Percentiles rank a stretch among this genome's conserved stretches.
Evolutionary conservation across 768 basidiomycete species (phyloP).

Genomic region (Baorangia bicolor): DNA sequence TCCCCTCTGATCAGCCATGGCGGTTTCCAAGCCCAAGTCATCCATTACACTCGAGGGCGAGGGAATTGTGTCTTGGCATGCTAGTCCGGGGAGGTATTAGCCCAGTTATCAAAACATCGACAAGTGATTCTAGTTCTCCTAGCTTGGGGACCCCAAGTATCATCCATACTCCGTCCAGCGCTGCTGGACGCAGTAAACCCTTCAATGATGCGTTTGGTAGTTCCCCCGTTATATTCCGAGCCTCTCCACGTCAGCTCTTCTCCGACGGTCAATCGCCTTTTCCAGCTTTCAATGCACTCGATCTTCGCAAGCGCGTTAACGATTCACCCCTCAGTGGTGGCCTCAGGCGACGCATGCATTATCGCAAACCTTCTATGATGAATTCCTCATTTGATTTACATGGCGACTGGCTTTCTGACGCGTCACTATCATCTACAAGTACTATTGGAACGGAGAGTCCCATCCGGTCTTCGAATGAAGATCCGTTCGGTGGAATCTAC

Average conservation of each 20-base stretch:
- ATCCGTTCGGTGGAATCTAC: slow-evolving; percentile 51
- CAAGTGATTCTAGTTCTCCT: slow-evolving; percentile 30
- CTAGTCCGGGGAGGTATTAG: slow-evolving; percentile 54
- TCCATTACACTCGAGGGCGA: slow-evolving; percentile 63
- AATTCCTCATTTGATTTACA: slow-evolving; percentile 24
- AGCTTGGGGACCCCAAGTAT: slow-evolving; percentile 30
- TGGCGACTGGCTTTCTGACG: slow-evolving; percentile 32
- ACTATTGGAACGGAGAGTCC: slow-evolving; percentile 26
- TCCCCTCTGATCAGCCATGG: slow-evolving; percentile 81
- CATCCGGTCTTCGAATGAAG: slow-evolving; percentile 32
- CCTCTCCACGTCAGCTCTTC: slow-evolving; percentile 43
- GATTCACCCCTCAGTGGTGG: slow-evolving; percentile 47
- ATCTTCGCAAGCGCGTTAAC: slow-evolving; percentile 38
- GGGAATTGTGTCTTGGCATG: slow-evolving; percentile 66
- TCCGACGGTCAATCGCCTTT: slow-evolving; percentile 36
- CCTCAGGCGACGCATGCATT: slow-evolving; percentile 29
- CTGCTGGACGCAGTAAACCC: slow-evolving; percentile 24
- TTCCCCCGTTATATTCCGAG: slow-evolving; percentile 40
- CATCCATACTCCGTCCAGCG: slow-evolving; percentile 31
- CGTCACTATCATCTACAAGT: slow-evolving; percentile 27
- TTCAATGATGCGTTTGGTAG: slow-evolving; percentile 32
- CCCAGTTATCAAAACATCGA: slow-evolving; percentile 39
- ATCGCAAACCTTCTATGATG: slow-evolving; percentile 31
- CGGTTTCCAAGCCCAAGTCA: slow-evolving; percentile 78
- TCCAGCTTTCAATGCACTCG: slow-evolving; percentile 30